These are phyloP conservation scores for Oryza coarctata DNA, from an alignment of 176 grass and related monocot genomes.

Conservation along the genomic window DNA sequence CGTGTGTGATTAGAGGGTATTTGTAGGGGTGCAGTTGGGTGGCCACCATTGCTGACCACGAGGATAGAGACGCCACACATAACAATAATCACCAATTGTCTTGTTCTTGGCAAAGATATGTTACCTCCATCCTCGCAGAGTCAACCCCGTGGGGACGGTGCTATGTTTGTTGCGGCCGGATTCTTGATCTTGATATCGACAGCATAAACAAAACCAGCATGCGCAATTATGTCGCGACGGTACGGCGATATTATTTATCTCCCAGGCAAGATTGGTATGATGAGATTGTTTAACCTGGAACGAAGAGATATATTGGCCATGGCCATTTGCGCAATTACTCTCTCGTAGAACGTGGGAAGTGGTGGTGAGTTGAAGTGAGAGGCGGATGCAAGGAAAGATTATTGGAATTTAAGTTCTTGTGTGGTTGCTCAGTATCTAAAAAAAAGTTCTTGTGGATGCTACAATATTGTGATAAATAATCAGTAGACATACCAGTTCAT, in stretches of 20 bases:
- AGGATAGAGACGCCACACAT: not conserved
- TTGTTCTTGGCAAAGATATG: slow-evolving; percentile 18
- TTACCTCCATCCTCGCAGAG: slow-evolving; percentile 24
- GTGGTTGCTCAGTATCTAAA: slow-evolving; percentile 4
- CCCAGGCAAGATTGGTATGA: slow-evolving; percentile 20
- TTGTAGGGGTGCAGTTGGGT: slow-evolving; percentile 43
- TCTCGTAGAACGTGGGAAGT: slow-evolving; percentile 62
- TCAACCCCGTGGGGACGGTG: slow-evolving; percentile 43
- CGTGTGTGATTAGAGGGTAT: slow-evolving; percentile 29
- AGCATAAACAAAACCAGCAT: slow-evolving; percentile 47
- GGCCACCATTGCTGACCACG: slow-evolving; percentile 47
- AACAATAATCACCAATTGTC: slow-evolving; percentile 40
- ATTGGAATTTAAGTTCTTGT: slow-evolving; percentile 30
- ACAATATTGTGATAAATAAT: slow-evolving; percentile 28
- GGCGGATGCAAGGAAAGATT: slow-evolving; percentile 18
- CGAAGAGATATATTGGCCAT: slow-evolving; percentile 18
- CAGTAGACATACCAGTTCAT: slow-evolving; percentile 25
- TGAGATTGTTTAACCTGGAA: slow-evolving; percentile 39
- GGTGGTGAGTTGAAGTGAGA: slow-evolving; percentile 39
- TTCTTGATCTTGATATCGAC: slow-evolving; percentile 49
- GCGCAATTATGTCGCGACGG: slow-evolving; percentile 41
- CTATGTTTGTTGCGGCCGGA: slow-evolving; percentile 40
- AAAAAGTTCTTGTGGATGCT: not conserved
- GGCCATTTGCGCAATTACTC: slow-evolving; percentile 39
- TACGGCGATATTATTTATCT: slow-evolving; percentile 41